These are phyloP conservation scores for Noccaea bulbosa DNA, from an alignment of 345 rosid species.

Conservation along the genomic window DNA sequence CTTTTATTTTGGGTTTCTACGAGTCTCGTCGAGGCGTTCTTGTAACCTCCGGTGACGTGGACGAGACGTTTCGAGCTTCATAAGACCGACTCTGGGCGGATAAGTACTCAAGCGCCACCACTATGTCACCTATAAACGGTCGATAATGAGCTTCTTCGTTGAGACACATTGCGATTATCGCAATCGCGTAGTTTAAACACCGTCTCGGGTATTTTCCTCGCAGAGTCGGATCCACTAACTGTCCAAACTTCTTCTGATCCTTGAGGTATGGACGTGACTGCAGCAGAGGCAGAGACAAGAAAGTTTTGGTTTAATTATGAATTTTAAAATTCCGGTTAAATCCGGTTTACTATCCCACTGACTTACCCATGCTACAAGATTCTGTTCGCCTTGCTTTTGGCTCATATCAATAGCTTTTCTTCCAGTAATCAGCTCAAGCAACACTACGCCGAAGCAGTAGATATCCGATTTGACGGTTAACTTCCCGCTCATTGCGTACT, in stretches of 20 bases:
- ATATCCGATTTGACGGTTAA: conserved; percentile 92
- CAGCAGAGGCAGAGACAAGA: conserved; percentile 30
- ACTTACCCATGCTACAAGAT: conserved; percentile 85
- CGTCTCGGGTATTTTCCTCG: conserved; percentile 72
- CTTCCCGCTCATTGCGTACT: conserved; percentile 97
- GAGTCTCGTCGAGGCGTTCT: conserved; percentile 35
- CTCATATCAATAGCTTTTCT: conserved; percentile 76
- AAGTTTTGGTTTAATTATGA: not conserved
- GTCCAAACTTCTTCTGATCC: conserved; percentile 72
- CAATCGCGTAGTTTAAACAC: conserved; percentile 87
- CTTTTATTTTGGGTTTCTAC: conserved; percentile 6
- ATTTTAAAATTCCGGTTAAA: not conserved
- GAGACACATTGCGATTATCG: conserved; percentile 89
- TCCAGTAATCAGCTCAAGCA: conserved; percentile 91
- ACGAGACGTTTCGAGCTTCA: conserved; percentile 33
- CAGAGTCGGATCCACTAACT: conserved; percentile 75
- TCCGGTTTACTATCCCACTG: conserved; percentile 4
- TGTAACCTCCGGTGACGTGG: conserved; percentile 32
- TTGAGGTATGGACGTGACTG: conserved; percentile 74
- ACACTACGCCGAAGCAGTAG: conserved; percentile 95
- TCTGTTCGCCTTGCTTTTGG: conserved; percentile 74
- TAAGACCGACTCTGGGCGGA: conserved; percentile 51
- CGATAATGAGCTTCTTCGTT: conserved; percentile 90
- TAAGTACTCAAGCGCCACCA: conserved; percentile 86
- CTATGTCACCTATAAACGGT: conserved; percentile 80